phyloP scores from a whole-genome alignment of 257 asterid species.

The Rhazya stricta region DNA sequence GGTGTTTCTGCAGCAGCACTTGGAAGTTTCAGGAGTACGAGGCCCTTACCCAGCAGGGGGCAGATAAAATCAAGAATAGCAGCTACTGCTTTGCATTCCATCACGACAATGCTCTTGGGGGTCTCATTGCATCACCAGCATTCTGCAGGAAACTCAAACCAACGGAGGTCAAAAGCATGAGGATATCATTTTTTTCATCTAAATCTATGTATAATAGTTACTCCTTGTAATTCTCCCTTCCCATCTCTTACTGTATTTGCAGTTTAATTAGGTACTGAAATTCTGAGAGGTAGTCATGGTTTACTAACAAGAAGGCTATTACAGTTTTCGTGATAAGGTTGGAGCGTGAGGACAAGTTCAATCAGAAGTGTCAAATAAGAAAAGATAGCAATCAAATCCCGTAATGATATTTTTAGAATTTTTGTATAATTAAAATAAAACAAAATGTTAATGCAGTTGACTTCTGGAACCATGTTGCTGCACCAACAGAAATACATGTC shows the following conservation, averaged over 20 bases:
- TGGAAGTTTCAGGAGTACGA: constrained; percentile 16
- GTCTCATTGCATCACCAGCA: constrained; percentile 32
- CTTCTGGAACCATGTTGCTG: neutral
- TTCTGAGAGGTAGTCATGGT: neutral
- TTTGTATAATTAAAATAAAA: neutral
- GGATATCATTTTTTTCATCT: neutral
- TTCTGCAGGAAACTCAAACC: constrained; percentile 15
- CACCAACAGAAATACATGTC: neutral
- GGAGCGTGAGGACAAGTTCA: neutral
- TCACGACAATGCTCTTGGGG: constrained; percentile 32
- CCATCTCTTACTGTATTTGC: neutral
- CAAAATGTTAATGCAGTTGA: neutral
- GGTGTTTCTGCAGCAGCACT: constrained; percentile 22
- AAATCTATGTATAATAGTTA: neutral
- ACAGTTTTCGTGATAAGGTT: neutral
- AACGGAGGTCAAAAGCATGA: neutral
- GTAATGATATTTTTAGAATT: neutral
- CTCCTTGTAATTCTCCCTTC: neutral
- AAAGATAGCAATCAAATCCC: neutral
- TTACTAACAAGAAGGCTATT: neutral
- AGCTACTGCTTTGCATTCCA: constrained; percentile 36
- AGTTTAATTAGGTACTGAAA: neutral
- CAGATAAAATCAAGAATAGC: constrained; percentile 45
- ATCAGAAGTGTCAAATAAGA: neutral
- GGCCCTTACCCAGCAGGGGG: constrained; percentile 42